Percentiles rank a stretch among this genome's conserved stretches.
Conservation (phyloP, 129 eudicot genomes). For the Chrysanthemum lavandulifolium region DNA sequence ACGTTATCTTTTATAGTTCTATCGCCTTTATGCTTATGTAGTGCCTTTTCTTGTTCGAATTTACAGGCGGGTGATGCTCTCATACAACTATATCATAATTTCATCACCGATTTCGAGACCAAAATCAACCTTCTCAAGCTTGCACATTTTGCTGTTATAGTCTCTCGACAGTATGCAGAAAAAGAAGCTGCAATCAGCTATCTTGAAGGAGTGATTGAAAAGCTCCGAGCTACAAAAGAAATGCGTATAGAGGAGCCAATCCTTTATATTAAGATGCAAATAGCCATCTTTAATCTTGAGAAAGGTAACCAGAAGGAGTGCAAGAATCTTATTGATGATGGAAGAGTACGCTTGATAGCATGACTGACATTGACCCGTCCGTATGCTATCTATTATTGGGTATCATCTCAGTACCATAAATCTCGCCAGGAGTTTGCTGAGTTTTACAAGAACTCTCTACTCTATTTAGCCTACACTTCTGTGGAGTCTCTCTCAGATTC, state of each 20-base stretch:
- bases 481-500: constrained; percentile 85
- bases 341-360: constrained; percentile 83
- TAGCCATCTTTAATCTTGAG: constrained; percentile 73
- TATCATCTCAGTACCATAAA: constrained; percentile 89
- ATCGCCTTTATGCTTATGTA: constrained; percentile 6
- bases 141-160: constrained; percentile 91
- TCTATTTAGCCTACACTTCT: constrained; percentile 83
- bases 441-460: constrained; percentile 89
- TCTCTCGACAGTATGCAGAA: constrained; percentile 79
- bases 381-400: constrained; percentile 97
- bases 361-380: constrained; percentile 96
- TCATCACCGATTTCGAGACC: constrained; percentile 95
- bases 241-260: constrained; percentile 85
- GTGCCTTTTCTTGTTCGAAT: constrained; percentile 9
- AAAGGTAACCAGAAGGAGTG: constrained; percentile 87
- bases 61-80: constrained; percentile 90
- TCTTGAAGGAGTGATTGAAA: constrained; percentile 89
- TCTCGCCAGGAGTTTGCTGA: constrained; percentile 88
- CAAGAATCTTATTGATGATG: constrained; percentile 80
- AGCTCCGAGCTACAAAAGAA: constrained; percentile 74
- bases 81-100: constrained; percentile 82
- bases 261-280: constrained; percentile 81
- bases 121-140: constrained; percentile 96
- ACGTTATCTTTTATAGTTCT: constrained; percentile 1
- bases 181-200: constrained; percentile 74